phyloP scores from a whole-genome alignment of 148 eudicot genomes.

The Amaranthus hypochondriacus region DNA sequence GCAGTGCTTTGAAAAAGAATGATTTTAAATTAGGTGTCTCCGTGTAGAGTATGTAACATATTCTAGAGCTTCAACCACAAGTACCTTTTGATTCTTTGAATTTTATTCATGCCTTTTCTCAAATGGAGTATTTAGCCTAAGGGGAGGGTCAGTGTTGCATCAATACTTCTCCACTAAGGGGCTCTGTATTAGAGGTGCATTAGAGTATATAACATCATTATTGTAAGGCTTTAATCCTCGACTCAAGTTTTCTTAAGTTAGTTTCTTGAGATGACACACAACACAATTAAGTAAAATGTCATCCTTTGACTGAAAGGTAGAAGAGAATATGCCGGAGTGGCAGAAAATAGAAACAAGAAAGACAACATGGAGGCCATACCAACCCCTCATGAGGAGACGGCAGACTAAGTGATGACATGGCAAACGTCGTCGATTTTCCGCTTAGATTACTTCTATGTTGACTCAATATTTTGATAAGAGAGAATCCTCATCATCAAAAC shows the following conservation, averaged over 20 bases:
- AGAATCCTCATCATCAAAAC: constrained; percentile 40
- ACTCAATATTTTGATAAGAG: constrained; percentile 44
- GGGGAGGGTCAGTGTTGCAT: no score
- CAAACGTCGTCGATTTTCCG: constrained; percentile 19
- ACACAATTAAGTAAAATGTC: not conserved
- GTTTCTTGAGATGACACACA: no score
- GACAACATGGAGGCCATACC: constrained; percentile 28
- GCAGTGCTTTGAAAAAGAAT: not conserved
- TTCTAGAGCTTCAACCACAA: no score
- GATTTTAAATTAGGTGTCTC: not conserved
- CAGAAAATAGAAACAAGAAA: constrained; percentile 2
- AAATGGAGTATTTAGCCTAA: no score
- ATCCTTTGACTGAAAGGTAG: constrained; percentile 15
- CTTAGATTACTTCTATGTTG: constrained; percentile 24
- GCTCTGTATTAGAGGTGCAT: no score
- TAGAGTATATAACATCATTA: no score
- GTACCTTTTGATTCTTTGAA: no score
- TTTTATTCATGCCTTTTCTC: no score
- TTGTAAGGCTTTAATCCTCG: no score
- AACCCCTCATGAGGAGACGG: constrained; percentile 21
- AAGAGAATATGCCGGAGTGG: constrained; percentile 23
- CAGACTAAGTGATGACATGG: constrained; percentile 30
- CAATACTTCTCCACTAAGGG: no score
- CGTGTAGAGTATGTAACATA: not conserved
- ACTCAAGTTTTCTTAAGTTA: no score